Conservation (phyloP, 306 rosid genomes). For the Corylus heterophylla region DNA sequence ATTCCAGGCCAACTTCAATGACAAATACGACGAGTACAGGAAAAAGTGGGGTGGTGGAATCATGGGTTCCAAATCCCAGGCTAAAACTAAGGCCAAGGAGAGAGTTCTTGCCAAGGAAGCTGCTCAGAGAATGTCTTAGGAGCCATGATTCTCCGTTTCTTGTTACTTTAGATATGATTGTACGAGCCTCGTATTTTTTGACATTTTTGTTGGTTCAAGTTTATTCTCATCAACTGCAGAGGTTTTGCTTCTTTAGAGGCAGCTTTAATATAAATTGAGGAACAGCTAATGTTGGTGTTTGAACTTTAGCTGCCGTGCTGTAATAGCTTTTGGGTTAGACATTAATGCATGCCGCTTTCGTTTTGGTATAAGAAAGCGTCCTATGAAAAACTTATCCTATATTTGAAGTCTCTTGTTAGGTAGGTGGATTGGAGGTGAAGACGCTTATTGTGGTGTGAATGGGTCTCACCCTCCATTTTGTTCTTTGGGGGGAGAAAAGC, state of each 20-base stretch:
- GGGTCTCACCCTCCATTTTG: too few relatives aligned
- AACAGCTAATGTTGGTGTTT: background rate
- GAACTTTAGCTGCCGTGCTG: slow-evolving; percentile 3
- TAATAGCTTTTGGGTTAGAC: background rate
- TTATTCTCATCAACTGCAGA: background rate
- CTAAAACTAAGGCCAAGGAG: slow-evolving; percentile 74
- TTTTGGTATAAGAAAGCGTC: background rate
- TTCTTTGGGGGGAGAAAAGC: too few relatives aligned
- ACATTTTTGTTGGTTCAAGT: background rate
- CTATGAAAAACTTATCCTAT: background rate
- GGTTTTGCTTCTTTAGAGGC: slow-evolving; percentile 16
- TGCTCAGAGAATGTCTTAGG: slow-evolving; percentile 63
- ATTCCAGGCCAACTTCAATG: slow-evolving; percentile 78
- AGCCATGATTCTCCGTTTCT: background rate
- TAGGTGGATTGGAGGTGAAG: too few relatives aligned
- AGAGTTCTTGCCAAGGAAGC: slow-evolving; percentile 76
- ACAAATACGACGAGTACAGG: slow-evolving; percentile 74
- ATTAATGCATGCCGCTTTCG: background rate
- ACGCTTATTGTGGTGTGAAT: too few relatives aligned
- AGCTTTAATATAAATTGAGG: slow-evolving; percentile 5
- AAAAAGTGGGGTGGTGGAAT: slow-evolving; percentile 90
- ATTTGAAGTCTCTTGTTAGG: background rate
- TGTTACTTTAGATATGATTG: background rate
- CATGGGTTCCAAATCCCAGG: slow-evolving; percentile 91
- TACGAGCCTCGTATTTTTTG: background rate